A percentile compares a stretch with the other conserved stretches of the same genome.
phyloP scores from a whole-genome alignment of 2,329 filamentous ascomycete genomes.

The Ophiostoma ulmi region DNA sequence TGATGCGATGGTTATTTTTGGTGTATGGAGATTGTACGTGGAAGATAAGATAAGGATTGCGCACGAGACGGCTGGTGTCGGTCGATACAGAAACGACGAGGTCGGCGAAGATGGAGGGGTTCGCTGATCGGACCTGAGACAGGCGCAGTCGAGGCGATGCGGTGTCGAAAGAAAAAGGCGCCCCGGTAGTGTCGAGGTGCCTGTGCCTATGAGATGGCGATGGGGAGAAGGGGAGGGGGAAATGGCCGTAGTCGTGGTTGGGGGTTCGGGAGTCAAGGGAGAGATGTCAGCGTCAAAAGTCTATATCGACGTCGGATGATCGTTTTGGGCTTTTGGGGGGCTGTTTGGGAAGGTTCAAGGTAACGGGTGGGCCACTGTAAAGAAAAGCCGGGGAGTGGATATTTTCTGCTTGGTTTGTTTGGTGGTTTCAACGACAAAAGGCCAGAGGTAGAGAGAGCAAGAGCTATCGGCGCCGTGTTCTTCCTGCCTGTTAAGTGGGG shows the following conservation, averaged over 20 bases:
- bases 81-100: not conserved
- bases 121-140: not conserved
- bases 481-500: slow-evolving; percentile 22
- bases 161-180: not conserved
- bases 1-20: slow-evolving; percentile 28
- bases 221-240: not conserved
- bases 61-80: slow-evolving; percentile 16
- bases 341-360: not conserved
- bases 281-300: not conserved
- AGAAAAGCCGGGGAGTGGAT: slow-evolving; percentile 20
- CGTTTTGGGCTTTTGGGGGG: slow-evolving; percentile 10
- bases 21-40: not conserved
- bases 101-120: not conserved
- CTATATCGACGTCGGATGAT: slow-evolving; percentile 15
- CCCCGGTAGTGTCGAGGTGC: not conserved
- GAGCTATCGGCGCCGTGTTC: slow-evolving; percentile 26
- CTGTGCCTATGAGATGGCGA: slow-evolving; percentile 3
- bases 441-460: not conserved
- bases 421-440: slow-evolving; percentile 1
- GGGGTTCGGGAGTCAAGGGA: not conserved
- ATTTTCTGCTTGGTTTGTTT: slow-evolving; percentile 15
- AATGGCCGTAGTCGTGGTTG: not conserved
- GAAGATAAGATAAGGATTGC: slow-evolving; percentile 7
- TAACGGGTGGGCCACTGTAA: slow-evolving; percentile 6
- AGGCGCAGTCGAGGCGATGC: slow-evolving; percentile 3